Evolutionary conservation across 768 basidiomycete genomes (phyloP).

Genomic region (Lepiota venenata): DNA sequence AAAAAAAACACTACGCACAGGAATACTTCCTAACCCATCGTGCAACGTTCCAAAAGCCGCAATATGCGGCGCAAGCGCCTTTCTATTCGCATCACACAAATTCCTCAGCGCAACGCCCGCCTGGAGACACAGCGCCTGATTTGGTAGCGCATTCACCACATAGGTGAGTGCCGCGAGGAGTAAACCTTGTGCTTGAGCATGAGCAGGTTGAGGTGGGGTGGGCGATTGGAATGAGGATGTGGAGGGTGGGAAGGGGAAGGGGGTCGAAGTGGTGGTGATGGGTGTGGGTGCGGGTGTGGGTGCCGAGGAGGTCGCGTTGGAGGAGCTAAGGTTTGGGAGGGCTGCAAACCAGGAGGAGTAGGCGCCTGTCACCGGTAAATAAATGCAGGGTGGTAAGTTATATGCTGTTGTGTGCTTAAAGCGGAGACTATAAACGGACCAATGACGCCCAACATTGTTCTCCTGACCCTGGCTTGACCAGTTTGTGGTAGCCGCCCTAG

Average conservation of each 20-base stretch:
- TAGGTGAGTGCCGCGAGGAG: constrained; percentile 66
- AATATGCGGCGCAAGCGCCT: constrained; percentile 81
- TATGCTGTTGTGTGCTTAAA: no score
- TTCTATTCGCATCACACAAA: constrained; percentile 86
- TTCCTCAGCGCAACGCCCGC: constrained; percentile 84
- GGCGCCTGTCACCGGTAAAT: constrained; percentile 39
- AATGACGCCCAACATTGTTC: constrained; percentile 71
- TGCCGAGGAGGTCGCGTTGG: constrained; percentile 13
- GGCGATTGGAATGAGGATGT: not conserved
- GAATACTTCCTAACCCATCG: constrained; percentile 68
- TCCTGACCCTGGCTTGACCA: constrained; percentile 62
- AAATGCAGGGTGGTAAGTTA: not conserved
- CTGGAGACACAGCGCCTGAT: constrained; percentile 57
- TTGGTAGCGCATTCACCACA: constrained; percentile 67
- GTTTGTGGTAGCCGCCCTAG: constrained; percentile 65
- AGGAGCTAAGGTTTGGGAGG: constrained; percentile 20
- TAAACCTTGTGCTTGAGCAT: constrained; percentile 26
- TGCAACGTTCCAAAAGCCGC: constrained; percentile 82
- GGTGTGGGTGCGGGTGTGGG: constrained; percentile 7
- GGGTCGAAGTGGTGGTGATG: not conserved
- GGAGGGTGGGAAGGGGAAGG: not conserved
- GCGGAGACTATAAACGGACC: constrained; percentile 41
- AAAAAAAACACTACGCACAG: constrained; percentile 42
- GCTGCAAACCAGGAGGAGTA: constrained; percentile 82
- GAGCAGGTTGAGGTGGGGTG: constrained; percentile 21